phyloP scores from a whole-genome alignment of 2,329 filamentous ascomycete species.

The Fusarium sp. region DNA sequence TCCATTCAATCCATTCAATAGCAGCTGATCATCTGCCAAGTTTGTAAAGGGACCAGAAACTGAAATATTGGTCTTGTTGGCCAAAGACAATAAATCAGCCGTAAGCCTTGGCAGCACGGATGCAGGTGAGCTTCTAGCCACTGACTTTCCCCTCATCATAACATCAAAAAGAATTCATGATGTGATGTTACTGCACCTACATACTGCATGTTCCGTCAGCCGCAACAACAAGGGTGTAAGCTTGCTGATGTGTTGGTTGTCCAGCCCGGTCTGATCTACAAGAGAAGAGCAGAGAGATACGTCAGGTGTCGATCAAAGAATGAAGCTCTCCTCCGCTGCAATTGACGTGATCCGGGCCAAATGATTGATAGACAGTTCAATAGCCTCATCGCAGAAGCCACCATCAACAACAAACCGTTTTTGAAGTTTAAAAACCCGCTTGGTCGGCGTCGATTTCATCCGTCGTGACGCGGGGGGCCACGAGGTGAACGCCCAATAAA shows the following conservation, averaged over 20 bases:
- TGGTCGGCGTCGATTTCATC: slow-evolving; percentile 6
- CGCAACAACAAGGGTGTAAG: not conserved
- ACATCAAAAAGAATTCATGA: slow-evolving; percentile 3
- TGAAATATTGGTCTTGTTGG: slow-evolving; percentile 27
- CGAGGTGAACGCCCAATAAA: slow-evolving; percentile 14
- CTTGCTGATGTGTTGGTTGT: not conserved
- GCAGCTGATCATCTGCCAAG: slow-evolving; percentile 21
- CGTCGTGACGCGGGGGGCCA: slow-evolving; percentile 14
- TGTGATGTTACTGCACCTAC: slow-evolving; percentile 1
- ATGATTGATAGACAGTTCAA: slow-evolving; percentile 7
- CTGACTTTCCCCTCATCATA: slow-evolving; percentile 22
- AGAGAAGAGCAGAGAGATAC: no score
- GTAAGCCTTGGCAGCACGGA: slow-evolving; percentile 32
- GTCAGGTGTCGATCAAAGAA: not conserved
- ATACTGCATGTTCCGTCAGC: slow-evolving; percentile 23
- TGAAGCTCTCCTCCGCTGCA: not conserved
- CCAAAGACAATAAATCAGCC: slow-evolving; percentile 12
- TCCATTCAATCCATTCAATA: slow-evolving; percentile 8
- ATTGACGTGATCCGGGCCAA: slow-evolving; percentile 12
- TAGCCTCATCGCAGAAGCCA: not conserved
- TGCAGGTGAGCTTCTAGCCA: slow-evolving; percentile 26
- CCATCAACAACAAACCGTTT: slow-evolving; percentile 8
- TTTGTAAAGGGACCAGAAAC: slow-evolving; percentile 13
- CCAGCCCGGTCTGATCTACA: not conserved
- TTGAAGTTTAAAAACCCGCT: not conserved